A percentile compares a stretch with the other conserved stretches of the same genome.
Evolutionary conservation across 1,139 yeast species (phyloP).

Genomic region (Taphrina communis): DNA sequence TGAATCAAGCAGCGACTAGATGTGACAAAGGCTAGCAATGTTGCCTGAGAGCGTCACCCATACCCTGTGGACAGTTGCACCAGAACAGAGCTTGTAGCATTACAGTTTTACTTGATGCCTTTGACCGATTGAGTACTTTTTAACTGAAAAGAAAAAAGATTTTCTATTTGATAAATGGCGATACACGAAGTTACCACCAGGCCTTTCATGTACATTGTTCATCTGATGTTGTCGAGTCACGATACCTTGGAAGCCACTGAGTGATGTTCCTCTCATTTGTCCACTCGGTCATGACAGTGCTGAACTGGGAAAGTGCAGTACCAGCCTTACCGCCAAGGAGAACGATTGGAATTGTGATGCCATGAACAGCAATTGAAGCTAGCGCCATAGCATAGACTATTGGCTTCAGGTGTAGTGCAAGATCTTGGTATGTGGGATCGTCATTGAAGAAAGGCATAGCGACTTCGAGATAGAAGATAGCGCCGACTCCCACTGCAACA

Average conservation of each 20-base stretch:
- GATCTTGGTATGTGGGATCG: constrained; percentile 40
- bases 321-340: constrained; percentile 35
- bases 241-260: not conserved
- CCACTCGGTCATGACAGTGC: constrained; percentile 6
- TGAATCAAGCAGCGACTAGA: no score
- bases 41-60: no score
- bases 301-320: constrained; percentile 9
- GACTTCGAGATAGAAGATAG: constrained; percentile 50
- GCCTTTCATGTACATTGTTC: not conserved
- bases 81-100: no score
- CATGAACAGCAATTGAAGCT: constrained; percentile 50
- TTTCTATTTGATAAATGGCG: no score
- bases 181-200: not conserved
- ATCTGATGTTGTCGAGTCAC: not conserved
- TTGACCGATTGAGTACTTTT: no score
- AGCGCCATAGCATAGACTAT: constrained; percentile 49
- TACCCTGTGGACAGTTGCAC: no score
- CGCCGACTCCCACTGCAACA: constrained; percentile 55
- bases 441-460: constrained; percentile 46
- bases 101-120: no score
- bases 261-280: not conserved
- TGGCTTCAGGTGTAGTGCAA: constrained; percentile 47
- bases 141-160: no score
- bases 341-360: constrained; percentile 49
- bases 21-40: no score